Conservation (phyloP, 2,329 filamentous ascomycete genomes). For the Botryosphaeria dothidea region DNA sequence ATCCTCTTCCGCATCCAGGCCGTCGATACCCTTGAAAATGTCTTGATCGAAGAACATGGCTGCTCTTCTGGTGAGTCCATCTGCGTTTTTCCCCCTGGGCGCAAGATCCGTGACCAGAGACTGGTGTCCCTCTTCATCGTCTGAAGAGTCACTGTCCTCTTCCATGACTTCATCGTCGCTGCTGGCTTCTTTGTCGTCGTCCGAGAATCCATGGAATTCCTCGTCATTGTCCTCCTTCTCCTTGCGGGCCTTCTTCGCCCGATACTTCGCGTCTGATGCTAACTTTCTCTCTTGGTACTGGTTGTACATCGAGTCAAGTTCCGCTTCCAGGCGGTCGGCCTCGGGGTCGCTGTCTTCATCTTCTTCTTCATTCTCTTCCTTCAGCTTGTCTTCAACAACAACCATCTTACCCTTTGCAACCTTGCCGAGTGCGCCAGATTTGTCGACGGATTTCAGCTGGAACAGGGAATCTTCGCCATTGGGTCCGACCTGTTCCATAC, state of each 20-base stretch:
- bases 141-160: conserved; percentile 65
- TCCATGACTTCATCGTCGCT: conserved; percentile 60
- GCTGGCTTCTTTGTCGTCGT: conserved; percentile 56
- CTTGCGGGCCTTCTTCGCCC: conserved; percentile 84
- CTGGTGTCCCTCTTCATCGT: conserved; percentile 53
- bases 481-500: conserved; percentile 81
- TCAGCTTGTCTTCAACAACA: conserved; percentile 53
- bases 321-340: conserved; percentile 76
- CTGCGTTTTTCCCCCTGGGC: conserved; percentile 49
- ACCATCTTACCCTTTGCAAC: conserved; percentile 80
- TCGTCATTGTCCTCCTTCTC: conserved; percentile 72
- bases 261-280: conserved; percentile 79
- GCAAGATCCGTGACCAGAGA: conserved; percentile 65
- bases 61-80: conserved; percentile 79
- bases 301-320: conserved; percentile 86
- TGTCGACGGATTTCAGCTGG: conserved; percentile 77
- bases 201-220: conserved; percentile 89
- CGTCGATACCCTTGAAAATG: conserved; percentile 83
- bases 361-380: conserved; percentile 45
- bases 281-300: conserved; percentile 79
- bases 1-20: conserved; percentile 52
- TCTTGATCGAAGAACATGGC: conserved; percentile 92
- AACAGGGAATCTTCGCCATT: conserved; percentile 84
- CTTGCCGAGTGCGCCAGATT: conserved; percentile 67
- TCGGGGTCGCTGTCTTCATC: conserved; percentile 73